Base-by-base conservation (phyloP, 495 filamentous ascomycete species). In the Podospora bellae-mahoneyi region DNA sequence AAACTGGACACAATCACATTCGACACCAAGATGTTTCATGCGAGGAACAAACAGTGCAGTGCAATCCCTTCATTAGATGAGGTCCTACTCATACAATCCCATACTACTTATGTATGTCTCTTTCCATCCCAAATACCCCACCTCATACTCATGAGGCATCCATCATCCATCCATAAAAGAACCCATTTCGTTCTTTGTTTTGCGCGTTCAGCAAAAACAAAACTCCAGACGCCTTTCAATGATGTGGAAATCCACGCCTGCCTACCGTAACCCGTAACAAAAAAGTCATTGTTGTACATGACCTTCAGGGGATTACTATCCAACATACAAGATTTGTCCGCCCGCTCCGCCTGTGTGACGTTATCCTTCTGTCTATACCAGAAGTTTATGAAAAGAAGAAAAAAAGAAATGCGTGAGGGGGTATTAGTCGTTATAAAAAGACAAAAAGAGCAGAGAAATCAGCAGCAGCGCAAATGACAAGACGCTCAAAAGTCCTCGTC, bases 401-500 rank as follows among this genome's bases (percentile, higher is more conserved):
- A 73, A 80, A 75, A 71, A 70, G 74, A 53, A 66, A 34, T 66
- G 65, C 58, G 62, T 56, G 39, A 48, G 30, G 23, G 67, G 70
- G 70, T 69, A 72, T 69, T 69, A 67, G 66, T 68, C 68, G 66
- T 77, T 68, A 23, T 23, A 74, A 71, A 71, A 73, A 68, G 23
- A 23, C 1, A 48, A 67, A 56, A 71, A 60, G 28, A 65, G 54
- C n/a, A 39, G 60, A 57, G 48, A 39, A 16, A 64, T 26, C 32
- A 20, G 27, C 28, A 34, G 44, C 62, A 26, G 55, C 56, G 48
- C 59, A 28, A 64, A 64, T 66, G 64, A 66, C n/a, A 66, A 60
- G 53, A 44, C 19, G 77, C 83, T 84, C 91, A 99, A 79, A 99
- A 99, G 84, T 99, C 95, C 73, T 99, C 95, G 73, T 99, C 94